Base-by-base conservation (phyloP, 192 early-diverging fungal species). In the Entrophospora sp. region DNA sequence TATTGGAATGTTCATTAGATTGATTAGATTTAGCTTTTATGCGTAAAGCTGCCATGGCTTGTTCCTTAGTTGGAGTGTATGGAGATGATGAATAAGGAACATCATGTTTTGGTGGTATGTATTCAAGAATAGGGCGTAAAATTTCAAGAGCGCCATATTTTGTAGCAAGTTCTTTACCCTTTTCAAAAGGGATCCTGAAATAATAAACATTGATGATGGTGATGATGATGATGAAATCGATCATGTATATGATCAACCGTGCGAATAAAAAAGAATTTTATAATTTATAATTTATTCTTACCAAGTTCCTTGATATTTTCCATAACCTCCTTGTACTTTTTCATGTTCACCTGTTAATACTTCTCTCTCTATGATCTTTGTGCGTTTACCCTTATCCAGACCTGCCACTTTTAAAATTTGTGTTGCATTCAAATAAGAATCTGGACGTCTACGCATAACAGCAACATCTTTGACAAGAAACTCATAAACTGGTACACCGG, bases 241-340 rank as follows among this genome's bases (percentile, higher is more conserved):
- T 2, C 20, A 30, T 31, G 22, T 67, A 36, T 37, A 13, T 32
- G 2, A 24, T 38, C 31, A 63, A 27, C 22, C 37, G 44, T 20
- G 34, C 18, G 27, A 42, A 16, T 18, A 16, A 58, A 42, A 31
- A 30, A 28, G 14, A 16, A 13, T 18, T 38, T 18, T 45, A 27
- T 49, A n/a, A 40, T n/a, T n/a, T n/a, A n/a, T n/a, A 24, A 40
- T 34, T 32, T 9, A 16, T 43, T 52, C 79, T 59, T 75, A 88
- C 87, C 87, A 89, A n/a, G 87, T 89, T 67, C 92, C 92, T 76
- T 95, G 92, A 70, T 91, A 95, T 75, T 93, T 92, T 22, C 93
- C 93, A 74, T 96, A 96, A 12, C 94, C 94, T 24, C 94, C 94
- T 76, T 96, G 94, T 20, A 96, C 85, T 73, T 96, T 96, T 66